Evolutionary conservation across 345 rosid genomes (phyloP).

Genomic region (Citrus maxima): DNA sequence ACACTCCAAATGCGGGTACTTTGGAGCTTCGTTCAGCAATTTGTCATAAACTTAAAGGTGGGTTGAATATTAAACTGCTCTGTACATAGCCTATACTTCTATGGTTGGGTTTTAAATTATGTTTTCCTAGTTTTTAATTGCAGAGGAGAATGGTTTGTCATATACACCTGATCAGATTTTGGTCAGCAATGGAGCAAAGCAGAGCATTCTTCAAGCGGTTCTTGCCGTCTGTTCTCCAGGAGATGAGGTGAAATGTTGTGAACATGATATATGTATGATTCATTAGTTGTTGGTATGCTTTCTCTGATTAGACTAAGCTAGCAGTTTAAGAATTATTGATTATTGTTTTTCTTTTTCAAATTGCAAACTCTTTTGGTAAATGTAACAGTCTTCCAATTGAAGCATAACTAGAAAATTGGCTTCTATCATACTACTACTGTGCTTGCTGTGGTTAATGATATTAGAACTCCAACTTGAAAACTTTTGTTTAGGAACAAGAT

Average conservation of each 20-base stretch:
- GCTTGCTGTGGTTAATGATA: neutral
- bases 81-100: neutral
- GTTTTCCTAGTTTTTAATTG: neutral
- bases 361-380: neutral
- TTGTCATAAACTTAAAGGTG: constrained; percentile 82
- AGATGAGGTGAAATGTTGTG: constrained; percentile 65
- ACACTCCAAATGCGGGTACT: constrained; percentile 90
- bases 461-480: neutral
- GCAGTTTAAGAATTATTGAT: neutral
- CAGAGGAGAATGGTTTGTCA: constrained; percentile 86
- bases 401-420: neutral
- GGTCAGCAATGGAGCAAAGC: constrained; percentile 98
- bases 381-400: neutral
- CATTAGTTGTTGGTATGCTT: neutral
- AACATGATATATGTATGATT: neutral
- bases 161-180: constrained; percentile 81
- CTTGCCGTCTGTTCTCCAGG: constrained; percentile 93
- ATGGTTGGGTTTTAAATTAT: neutral
- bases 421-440: neutral
- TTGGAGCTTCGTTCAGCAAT: constrained; percentile 78
- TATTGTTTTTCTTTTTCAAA: neutral
- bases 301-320: neutral
- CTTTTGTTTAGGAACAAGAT: neutral
- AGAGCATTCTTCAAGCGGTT: constrained; percentile 63
- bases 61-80: neutral